Percentiles rank a stretch among this genome's conserved stretches.
These are phyloP conservation scores for Camellia sinensis DNA, from an alignment of 148 eudicot species.

Conservation along the genomic window DNA sequence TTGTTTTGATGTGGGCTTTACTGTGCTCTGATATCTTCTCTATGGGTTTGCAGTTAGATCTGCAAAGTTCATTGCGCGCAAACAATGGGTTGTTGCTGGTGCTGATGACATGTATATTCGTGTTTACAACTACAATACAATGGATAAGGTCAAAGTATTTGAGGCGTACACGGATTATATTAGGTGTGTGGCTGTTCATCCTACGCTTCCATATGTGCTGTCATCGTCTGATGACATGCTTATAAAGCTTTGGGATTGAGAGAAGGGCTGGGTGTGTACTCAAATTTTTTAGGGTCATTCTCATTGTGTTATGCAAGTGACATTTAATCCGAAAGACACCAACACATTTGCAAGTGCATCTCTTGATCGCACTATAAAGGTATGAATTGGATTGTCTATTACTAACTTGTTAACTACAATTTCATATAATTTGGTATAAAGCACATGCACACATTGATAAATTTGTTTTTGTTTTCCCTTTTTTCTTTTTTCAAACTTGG, in stretches of 20 bases:
- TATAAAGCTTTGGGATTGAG: constrained; percentile 99
- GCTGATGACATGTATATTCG: constrained; percentile 92
- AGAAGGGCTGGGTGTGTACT: constrained; percentile 85
- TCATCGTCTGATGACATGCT: constrained; percentile 99
- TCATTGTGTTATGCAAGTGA: constrained; percentile 92
- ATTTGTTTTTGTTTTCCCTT: too few relatives aligned
- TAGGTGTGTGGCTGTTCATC: constrained; percentile 93
- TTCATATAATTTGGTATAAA: not conserved
- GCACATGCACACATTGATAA: too few relatives aligned
- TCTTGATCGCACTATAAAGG: constrained; percentile 92
- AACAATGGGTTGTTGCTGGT: constrained; percentile 97
- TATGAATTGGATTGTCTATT: constrained; percentile 16
- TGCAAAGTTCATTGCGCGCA: constrained; percentile 79
- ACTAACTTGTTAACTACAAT: not conserved
- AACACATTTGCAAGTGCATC: constrained; percentile 95
- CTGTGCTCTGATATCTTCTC: not conserved
- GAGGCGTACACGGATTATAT: constrained; percentile 94
- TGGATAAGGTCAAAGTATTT: constrained; percentile 85
- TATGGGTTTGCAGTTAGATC: constrained; percentile 62
- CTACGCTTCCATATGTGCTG: constrained; percentile 85
- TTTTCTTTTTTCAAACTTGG: too few relatives aligned
- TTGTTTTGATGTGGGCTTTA: too few relatives aligned
- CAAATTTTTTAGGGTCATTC: constrained; percentile 92
- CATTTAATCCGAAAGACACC: constrained; percentile 88
- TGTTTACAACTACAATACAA: constrained; percentile 83